Evolutionary conservation across 2,329 filamentous ascomycete species (phyloP).

Genomic region (Neofusicoccum laricinum): DNA sequence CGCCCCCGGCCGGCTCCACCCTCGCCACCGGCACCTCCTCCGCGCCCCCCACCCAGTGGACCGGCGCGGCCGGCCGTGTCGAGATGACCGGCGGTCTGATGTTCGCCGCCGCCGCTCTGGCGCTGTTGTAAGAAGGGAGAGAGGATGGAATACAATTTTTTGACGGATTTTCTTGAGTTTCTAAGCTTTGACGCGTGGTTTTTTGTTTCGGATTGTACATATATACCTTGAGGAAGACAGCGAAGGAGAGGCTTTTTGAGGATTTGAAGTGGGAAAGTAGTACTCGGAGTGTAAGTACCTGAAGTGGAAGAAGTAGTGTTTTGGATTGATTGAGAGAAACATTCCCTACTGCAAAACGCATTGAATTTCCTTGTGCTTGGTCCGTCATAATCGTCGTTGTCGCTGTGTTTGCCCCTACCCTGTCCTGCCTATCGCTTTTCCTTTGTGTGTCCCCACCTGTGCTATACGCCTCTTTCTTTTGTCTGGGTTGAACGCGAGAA

Average conservation of each 20-base stretch:
- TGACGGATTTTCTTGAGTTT: conserved; percentile 13
- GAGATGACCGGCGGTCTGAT: conserved; percentile 1
- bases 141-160: neutral
- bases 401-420: no score
- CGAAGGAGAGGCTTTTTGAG: neutral
- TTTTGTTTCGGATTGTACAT: neutral
- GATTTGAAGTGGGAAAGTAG: no score
- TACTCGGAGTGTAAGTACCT: no score
- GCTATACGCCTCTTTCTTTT: no score
- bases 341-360: no score
- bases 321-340: no score
- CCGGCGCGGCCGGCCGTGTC: conserved; percentile 7
- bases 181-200: neutral
- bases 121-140: neutral
- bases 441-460: no score
- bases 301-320: no score
- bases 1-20: neutral
- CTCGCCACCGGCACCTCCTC: neutral
- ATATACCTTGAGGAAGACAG: neutral
- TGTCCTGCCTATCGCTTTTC: no score
- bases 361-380: no score
- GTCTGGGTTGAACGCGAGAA: no score
- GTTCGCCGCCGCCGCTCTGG: neutral
- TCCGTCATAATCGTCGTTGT: no score
- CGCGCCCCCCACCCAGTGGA: neutral